These are phyloP conservation scores for Entoloma clypeatum DNA, from an alignment of 1,284 basidiomycete species.

Conservation along the genomic window DNA sequence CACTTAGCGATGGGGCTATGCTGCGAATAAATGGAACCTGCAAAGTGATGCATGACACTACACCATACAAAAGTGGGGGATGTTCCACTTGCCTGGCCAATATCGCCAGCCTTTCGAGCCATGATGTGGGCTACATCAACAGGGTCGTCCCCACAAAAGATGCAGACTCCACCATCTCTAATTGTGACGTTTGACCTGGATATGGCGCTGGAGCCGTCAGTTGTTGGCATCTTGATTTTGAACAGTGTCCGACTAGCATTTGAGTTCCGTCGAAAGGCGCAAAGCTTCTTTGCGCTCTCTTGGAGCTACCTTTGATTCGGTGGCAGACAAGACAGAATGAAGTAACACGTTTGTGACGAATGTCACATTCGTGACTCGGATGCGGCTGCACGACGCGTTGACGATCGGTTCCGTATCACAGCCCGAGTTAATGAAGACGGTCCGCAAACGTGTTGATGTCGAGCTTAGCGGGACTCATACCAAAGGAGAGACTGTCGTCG, in stretches of 20 bases:
- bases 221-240: too few relatives aligned
- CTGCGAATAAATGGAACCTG: constrained; percentile 5
- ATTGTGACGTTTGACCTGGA: constrained; percentile 1
- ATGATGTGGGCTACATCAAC: constrained; percentile 8
- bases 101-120: constrained; percentile 7
- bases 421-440: constrained; percentile 59
- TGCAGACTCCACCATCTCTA: constrained; percentile 7
- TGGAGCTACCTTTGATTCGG: too few relatives aligned
- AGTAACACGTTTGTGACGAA: too few relatives aligned
- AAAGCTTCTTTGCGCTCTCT: too few relatives aligned
- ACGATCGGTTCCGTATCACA: constrained; percentile 68
- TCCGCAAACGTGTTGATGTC: constrained; percentile 70
- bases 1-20: constrained; percentile 3
- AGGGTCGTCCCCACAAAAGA: constrained; percentile 10
- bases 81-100: constrained; percentile 3
- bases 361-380: too few relatives aligned
- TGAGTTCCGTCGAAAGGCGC: too few relatives aligned
- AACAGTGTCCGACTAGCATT: too few relatives aligned
- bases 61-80: too few relatives aligned
- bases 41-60: too few relatives aligned
- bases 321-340: too few relatives aligned
- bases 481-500: constrained; percentile 73
- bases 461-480: constrained; percentile 64
- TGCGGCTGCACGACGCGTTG: constrained; percentile 80
- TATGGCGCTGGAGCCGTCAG: constrained; percentile 9